Evolutionary conservation across 768 basidiomycete species (phyloP).

Genomic region (Termitomyces sp.): DNA sequence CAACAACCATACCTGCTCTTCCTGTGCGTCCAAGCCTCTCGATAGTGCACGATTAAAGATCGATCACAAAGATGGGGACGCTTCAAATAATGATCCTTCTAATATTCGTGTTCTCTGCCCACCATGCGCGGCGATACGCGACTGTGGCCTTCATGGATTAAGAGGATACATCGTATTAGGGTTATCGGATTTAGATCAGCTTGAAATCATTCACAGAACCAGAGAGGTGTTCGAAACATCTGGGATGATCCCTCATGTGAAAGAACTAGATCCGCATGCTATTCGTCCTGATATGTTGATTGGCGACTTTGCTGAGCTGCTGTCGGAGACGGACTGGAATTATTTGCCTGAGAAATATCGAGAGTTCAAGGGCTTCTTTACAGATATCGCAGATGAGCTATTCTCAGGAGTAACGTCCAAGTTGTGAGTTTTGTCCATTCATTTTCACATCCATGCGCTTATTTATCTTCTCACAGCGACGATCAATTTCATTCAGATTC

Average conservation of each 20-base stretch:
- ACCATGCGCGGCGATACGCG: conserved; percentile 11
- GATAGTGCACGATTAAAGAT: conserved; percentile 5
- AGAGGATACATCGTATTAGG: conserved; percentile 1
- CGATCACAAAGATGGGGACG: conserved; percentile 7
- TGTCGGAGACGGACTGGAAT: conserved; percentile 1
- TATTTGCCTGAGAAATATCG: background rate
- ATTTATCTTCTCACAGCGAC: background rate
- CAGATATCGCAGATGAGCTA: background rate
- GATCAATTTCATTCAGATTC: background rate
- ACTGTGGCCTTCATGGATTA: conserved; percentile 7
- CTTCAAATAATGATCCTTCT: conserved; percentile 6
- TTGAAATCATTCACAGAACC: conserved; percentile 14
- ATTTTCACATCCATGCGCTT: background rate
- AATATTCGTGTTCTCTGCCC: conserved; percentile 10
- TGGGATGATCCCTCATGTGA: conserved; percentile 8
- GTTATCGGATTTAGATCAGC: conserved; percentile 11
- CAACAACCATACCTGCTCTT: conserved; percentile 9
- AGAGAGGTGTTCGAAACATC: conserved; percentile 7
- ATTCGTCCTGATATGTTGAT: conserved; percentile 1
- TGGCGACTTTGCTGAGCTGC: conserved; percentile 1
- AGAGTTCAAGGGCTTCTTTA: conserved; percentile 6
- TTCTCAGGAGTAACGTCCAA: background rate
- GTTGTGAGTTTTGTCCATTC: background rate
- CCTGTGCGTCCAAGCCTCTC: conserved; percentile 6
- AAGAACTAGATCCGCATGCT: conserved; percentile 9